A percentile compares a stretch with the other conserved stretches of the same genome.
Conservation (phyloP, 2,329 filamentous ascomycete genomes). For the Fusarium papillatum region DNA sequence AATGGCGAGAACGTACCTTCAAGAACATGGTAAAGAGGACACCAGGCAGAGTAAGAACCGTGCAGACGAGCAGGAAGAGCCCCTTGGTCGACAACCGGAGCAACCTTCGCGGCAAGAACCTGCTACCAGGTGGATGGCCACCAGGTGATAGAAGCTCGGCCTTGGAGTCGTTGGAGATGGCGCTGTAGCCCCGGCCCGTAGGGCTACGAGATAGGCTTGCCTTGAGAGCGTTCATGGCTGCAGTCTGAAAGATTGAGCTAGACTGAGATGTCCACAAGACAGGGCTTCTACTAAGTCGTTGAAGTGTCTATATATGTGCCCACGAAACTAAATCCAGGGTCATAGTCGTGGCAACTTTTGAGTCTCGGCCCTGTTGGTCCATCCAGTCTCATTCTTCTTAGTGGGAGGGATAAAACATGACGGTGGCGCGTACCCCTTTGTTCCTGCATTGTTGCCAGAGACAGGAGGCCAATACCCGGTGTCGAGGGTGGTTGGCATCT, state of each 20-base stretch:
- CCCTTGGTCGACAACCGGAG: constrained; percentile 2
- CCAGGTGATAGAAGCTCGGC: neutral
- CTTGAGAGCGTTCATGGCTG: neutral
- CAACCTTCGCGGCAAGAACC: neutral
- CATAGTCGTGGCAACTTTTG: neutral
- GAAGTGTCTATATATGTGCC: neutral
- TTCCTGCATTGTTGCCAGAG: neutral
- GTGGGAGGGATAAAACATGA: neutral
- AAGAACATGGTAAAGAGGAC: neutral
- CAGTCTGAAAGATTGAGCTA: neutral
- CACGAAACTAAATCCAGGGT: neutral
- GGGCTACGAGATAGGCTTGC: neutral
- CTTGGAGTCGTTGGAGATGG: neutral
- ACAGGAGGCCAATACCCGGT: neutral
- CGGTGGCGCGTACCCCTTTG: neutral
- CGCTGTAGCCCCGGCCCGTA: neutral
- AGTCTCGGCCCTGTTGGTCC: neutral
- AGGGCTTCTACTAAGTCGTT: neutral
- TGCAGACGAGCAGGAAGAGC: neutral
- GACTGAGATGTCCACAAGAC: neutral
- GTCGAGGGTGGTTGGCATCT: neutral
- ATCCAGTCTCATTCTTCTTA: neutral
- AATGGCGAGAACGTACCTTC: neutral
- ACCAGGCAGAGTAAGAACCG: neutral
- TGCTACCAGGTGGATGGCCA: neutral